These are phyloP conservation scores for Cladophialophora chaetospira DNA, from an alignment of 2,329 filamentous ascomycete genomes.

Conservation along the genomic window DNA sequence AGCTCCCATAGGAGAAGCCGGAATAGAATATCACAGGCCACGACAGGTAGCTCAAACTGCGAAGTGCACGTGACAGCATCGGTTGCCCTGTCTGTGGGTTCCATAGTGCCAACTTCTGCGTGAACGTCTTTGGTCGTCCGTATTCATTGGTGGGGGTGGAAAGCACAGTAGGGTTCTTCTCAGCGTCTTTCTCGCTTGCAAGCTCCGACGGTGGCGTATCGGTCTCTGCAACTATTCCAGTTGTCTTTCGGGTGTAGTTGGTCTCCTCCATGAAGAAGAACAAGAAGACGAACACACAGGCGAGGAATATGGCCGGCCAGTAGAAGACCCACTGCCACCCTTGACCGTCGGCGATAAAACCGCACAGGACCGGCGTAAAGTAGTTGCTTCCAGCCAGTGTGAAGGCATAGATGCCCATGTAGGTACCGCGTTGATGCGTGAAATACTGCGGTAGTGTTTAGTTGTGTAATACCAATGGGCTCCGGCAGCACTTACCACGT, in stretches of 20 bases:
- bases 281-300: conserved; percentile 21
- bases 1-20: conserved; percentile 44
- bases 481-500: conserved; percentile 40
- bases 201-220: conserved; percentile 16
- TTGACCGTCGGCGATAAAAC: conserved; percentile 32
- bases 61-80: conserved; percentile 20
- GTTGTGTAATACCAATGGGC: background rate
- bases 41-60: conserved; percentile 22
- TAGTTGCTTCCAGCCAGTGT: conserved; percentile 29
- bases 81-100: conserved; percentile 10
- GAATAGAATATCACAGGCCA: conserved; percentile 46
- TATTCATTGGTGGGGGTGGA: background rate
- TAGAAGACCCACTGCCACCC: conserved; percentile 34
- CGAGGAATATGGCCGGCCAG: conserved; percentile 29
- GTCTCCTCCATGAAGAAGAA: conserved; percentile 34
- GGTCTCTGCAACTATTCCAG: conserved; percentile 10
- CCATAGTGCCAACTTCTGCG: conserved; percentile 23
- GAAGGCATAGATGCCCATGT: conserved; percentile 31
- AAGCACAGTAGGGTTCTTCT: background rate
- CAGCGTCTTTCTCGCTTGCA: conserved; percentile 10
- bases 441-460: conserved; percentile 36
- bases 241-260: conserved; percentile 24
- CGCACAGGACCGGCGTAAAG: conserved; percentile 42
- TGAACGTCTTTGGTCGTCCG: conserved; percentile 16
- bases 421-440: conserved; percentile 30